A percentile compares a stretch with the other conserved stretches of the same genome.
These are phyloP conservation scores for Escovopsis sp. DNA, from an alignment of 2,329 filamentous ascomycete species.

Conservation along the genomic window DNA sequence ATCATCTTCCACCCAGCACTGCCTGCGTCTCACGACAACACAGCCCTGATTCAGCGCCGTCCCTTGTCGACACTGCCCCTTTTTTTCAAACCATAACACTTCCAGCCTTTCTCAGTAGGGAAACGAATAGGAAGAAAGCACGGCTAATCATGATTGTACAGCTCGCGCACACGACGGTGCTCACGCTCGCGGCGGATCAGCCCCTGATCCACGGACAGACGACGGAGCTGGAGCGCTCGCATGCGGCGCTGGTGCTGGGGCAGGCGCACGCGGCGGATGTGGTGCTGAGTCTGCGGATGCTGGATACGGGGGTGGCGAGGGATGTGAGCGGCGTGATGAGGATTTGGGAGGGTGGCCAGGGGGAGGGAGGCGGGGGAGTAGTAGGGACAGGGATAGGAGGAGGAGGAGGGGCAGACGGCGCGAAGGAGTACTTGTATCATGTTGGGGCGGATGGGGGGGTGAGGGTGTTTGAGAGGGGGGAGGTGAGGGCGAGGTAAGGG, in stretches of 20 bases:
- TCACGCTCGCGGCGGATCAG: conserved; percentile 57
- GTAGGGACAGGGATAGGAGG: no score
- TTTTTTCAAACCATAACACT: no score
- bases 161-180: conserved; percentile 48
- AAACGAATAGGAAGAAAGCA: background rate
- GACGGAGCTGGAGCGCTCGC: conserved; percentile 53
- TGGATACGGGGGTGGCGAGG: conserved; percentile 78
- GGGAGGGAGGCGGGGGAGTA: conserved; percentile 30
- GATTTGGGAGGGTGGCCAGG: conserved; percentile 42
- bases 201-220: conserved; percentile 47
- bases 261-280: conserved; percentile 61
- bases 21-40: no score
- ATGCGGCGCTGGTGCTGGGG: conserved; percentile 54
- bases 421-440: conserved; percentile 66
- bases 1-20: no score
- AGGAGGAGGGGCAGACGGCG: conserved; percentile 16
- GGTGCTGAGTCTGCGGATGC: conserved; percentile 54
- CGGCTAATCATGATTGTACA: conserved; percentile 16
- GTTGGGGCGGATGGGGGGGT: conserved; percentile 66
- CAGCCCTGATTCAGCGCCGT: no score
- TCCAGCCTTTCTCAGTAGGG: no score
- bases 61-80: no score
- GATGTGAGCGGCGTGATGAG: conserved; percentile 84
- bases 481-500: background rate
- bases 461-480: conserved; percentile 69